These are phyloP conservation scores for Cucumis melo DNA, from an alignment of 306 rosid genomes.

Conservation along the genomic window DNA sequence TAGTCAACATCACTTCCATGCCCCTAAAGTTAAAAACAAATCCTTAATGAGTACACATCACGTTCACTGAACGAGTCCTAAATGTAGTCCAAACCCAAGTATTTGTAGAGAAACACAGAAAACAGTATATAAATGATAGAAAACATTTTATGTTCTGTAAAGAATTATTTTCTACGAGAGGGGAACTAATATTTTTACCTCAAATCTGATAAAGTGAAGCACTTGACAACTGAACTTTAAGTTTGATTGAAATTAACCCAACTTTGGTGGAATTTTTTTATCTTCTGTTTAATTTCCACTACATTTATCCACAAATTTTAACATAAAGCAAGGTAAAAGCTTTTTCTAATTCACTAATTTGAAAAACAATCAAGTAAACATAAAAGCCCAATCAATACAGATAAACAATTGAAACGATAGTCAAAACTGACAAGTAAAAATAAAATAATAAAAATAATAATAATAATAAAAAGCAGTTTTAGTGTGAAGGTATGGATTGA, in stretches of 20 bases:
- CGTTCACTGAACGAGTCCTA: not conserved
- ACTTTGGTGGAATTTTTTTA: not conserved
- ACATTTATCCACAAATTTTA: not conserved
- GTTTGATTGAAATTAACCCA: not conserved
- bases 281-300: not conserved
- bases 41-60: not conserved
- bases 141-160: too few relatives aligned
- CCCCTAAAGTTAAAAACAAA: conserved; percentile 39
- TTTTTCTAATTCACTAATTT: not conserved
- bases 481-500: too few relatives aligned
- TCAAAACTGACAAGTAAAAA: not conserved
- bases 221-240: not conserved
- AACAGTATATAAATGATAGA: too few relatives aligned
- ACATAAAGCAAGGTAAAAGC: not conserved
- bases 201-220: not conserved
- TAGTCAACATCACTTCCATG: conserved; percentile 83
- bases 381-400: not conserved
- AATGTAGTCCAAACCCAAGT: not conserved
- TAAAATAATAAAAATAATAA: too few relatives aligned
- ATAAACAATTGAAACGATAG: not conserved
- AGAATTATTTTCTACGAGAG: not conserved
- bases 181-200: not conserved
- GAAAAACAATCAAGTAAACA: too few relatives aligned
- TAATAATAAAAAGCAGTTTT: too few relatives aligned
- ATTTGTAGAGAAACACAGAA: not conserved